Conservation (phyloP, 176 grass and related monocot species). For the Oryza meyeriana region DNA sequence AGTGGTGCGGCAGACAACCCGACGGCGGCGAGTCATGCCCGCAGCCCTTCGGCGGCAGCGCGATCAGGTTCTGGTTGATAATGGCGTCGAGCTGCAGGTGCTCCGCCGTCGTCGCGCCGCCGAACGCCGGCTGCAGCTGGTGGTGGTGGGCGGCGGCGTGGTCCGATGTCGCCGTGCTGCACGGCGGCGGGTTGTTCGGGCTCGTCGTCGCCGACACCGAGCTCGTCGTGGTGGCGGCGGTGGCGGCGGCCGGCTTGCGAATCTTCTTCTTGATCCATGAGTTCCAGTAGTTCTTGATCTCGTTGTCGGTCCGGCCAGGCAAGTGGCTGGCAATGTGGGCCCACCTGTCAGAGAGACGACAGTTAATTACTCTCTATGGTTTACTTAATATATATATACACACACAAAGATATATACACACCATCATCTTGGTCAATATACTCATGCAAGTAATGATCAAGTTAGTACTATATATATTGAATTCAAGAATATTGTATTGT, state of each 20-base stretch:
- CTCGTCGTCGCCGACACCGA: conserved; percentile 26
- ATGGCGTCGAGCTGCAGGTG: conserved; percentile 55
- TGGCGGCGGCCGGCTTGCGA: conserved; percentile 33
- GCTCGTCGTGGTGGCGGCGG: background rate
- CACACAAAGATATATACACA: background rate
- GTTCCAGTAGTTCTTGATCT: conserved; percentile 99
- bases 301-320: conserved; percentile 92
- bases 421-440: background rate
- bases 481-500: background rate
- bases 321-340: conserved; percentile 97
- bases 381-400: background rate
- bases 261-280: conserved; percentile 99
- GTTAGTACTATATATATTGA: background rate
- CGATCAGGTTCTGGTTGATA: conserved; percentile 56
- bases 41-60: conserved; percentile 17
- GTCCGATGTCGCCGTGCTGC: conserved; percentile 50
- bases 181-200: conserved; percentile 22
- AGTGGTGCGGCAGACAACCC: conserved; percentile 42
- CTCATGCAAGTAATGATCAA: background rate
- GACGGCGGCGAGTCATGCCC: conserved; percentile 36
- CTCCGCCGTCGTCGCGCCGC: conserved; percentile 17
- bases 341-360: conserved; percentile 52
- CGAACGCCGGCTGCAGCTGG: conserved; percentile 29
- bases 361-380: background rate
- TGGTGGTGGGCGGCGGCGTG: background rate